phyloP scores from a whole-genome alignment of 495 filamentous ascomycete genomes.

The Neurospora sublineolata region DNA sequence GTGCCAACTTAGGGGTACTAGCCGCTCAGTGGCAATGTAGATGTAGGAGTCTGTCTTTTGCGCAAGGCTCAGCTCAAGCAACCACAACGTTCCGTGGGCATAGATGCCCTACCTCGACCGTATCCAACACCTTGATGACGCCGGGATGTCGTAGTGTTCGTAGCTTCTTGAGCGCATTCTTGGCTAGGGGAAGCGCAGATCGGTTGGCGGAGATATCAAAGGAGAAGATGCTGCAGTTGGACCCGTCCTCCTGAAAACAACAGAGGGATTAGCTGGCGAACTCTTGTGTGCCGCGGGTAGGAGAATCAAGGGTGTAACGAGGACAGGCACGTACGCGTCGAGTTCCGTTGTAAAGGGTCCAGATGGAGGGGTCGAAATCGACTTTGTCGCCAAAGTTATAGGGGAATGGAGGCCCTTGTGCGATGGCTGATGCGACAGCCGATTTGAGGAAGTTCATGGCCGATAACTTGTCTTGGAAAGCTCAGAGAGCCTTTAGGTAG shows the following conservation, averaged over 20 bases:
- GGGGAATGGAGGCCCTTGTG: slow-evolving; percentile 84
- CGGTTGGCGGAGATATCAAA: slow-evolving; percentile 78
- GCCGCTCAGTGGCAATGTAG: slow-evolving; percentile 87
- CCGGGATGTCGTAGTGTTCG: slow-evolving; percentile 89
- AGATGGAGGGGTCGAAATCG: slow-evolving; percentile 79
- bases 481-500: neutral
- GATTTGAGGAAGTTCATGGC: slow-evolving; percentile 95
- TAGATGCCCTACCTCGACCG: slow-evolving; percentile 65
- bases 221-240: slow-evolving; percentile 88
- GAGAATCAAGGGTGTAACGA: too few species aligned
- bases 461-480: neutral
- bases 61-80: slow-evolving; percentile 6
- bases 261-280: slow-evolving; percentile 1
- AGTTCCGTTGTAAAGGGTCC: slow-evolving; percentile 85
- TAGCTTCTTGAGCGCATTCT: slow-evolving; percentile 83
- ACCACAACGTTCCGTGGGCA: neutral
- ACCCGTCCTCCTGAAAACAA: slow-evolving; percentile 68
- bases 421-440: slow-evolving; percentile 89
- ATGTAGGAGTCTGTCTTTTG: slow-evolving; percentile 77
- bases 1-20: slow-evolving; percentile 76
- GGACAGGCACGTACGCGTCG: slow-evolving; percentile 52
- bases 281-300: neutral
- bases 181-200: slow-evolving; percentile 70
- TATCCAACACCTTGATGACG: slow-evolving; percentile 84
- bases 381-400: slow-evolving; percentile 86